Evolutionary conservation across 2,329 filamentous ascomycete genomes (phyloP).

Genomic region (Aspergillus sp.): DNA sequence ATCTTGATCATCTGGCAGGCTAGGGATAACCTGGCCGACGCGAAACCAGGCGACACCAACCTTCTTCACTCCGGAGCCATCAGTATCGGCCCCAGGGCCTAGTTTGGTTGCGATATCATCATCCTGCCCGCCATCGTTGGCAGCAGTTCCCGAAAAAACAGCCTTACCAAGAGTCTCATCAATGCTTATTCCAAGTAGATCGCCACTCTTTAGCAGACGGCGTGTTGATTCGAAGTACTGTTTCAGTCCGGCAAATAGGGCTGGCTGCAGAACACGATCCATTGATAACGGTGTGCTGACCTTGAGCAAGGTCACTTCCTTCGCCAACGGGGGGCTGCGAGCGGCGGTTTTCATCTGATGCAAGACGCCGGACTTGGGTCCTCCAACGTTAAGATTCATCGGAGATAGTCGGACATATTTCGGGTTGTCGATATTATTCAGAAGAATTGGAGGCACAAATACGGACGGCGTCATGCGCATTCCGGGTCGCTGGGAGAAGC

Average conservation of each 20-base stretch:
- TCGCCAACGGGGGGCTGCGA: conserved; percentile 59
- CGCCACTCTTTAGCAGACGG: conserved; percentile 79
- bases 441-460: conserved; percentile 80
- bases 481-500: conserved; percentile 51
- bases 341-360: conserved; percentile 44
- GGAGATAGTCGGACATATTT: conserved; percentile 77
- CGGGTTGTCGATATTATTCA: conserved; percentile 80
- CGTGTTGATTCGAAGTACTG: conserved; percentile 81
- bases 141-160: conserved; percentile 67
- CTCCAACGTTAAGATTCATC: conserved; percentile 43
- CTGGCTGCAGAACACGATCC: conserved; percentile 80
- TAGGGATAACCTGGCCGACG: conserved; percentile 68
- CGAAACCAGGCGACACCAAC: conserved; percentile 83
- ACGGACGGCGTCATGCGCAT: conserved; percentile 57
- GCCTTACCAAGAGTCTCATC: conserved; percentile 81
- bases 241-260: conserved; percentile 82
- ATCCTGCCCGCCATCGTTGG: conserved; percentile 61
- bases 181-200: conserved; percentile 84
- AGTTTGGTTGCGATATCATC: conserved; percentile 63
- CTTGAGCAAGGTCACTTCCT: conserved; percentile 83
- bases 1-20: conserved; percentile 51
- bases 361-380: conserved; percentile 59
- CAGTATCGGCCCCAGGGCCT: conserved; percentile 29
- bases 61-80: conserved; percentile 47
- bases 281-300: conserved; percentile 86